A percentile compares a stretch with the other conserved stretches of the same genome.
These are phyloP conservation scores for Hypomontagnella monticulosa DNA, from an alignment of 495 filamentous ascomycete species.

Conservation along the genomic window DNA sequence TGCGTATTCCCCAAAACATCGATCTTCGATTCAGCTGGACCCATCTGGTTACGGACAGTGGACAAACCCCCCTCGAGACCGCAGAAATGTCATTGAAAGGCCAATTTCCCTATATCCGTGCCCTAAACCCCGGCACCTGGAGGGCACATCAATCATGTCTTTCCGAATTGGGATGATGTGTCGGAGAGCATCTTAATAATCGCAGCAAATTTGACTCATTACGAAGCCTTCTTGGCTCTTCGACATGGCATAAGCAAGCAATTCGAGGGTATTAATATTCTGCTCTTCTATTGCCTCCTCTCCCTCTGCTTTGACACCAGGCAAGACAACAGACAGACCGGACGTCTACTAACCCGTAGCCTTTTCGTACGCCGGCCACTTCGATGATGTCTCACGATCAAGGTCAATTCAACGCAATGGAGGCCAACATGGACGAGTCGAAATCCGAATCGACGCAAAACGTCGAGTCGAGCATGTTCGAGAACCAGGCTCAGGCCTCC, in stretches of 20 bases:
- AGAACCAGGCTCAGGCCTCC: constrained; percentile 34
- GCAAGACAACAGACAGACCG: too few species aligned
- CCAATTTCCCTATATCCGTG: neutral
- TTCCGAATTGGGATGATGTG: too few species aligned
- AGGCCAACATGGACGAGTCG: neutral
- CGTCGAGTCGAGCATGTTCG: constrained; percentile 49
- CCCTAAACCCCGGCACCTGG: constrained; percentile 1
- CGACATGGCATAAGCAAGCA: too few species aligned
- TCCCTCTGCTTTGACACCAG: neutral
- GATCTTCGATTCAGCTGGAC: neutral
- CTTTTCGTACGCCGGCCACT: too few species aligned
- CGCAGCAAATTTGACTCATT: too few species aligned
- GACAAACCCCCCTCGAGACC: too few species aligned
- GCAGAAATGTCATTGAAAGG: neutral
- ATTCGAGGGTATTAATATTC: neutral
- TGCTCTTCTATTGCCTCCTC: neutral
- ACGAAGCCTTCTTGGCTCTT: too few species aligned
- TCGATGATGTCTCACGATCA: too few species aligned
- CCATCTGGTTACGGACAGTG: too few species aligned
- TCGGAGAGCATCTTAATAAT: too few species aligned
- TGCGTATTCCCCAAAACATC: neutral
- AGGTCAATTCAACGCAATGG: neutral
- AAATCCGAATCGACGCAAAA: constrained; percentile 29
- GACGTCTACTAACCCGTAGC: too few species aligned
- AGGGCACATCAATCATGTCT: too few species aligned